A percentile compares a stretch with the other conserved stretches of the same genome.
Evolutionary conservation across 139 green algal species (phyloP).

Genomic region (Pleodorina starrii): DNA sequence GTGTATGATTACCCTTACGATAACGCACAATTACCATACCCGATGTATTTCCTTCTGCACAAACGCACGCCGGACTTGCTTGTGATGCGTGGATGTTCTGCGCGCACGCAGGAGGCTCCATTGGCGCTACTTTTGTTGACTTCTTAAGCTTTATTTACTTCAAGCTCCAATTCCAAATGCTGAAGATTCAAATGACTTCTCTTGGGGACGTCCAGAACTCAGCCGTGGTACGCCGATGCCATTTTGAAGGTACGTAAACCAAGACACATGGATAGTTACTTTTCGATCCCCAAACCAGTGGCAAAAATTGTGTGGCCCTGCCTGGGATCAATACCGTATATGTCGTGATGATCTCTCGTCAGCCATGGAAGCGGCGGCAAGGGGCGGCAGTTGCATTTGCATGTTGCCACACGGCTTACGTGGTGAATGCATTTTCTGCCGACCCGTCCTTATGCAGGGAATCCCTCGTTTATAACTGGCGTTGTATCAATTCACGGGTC

Average conservation of each 20-base stretch:
- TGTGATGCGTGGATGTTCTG: too few species aligned
- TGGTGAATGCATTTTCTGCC: too few species aligned
- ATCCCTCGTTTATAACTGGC: neutral
- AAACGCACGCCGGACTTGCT: neutral
- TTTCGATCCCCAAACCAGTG: too few species aligned
- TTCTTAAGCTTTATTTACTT: neutral
- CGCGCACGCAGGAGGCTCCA: neutral
- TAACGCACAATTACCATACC: neutral
- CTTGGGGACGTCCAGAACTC: neutral
- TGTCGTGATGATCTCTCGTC: too few species aligned
- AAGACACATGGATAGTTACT: neutral
- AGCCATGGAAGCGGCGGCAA: too few species aligned
- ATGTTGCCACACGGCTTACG: too few species aligned
- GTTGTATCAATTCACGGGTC: neutral
- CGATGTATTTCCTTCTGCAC: neutral
- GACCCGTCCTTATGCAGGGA: neutral
- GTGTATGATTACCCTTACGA: too few species aligned
- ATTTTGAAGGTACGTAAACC: slow-evolving; percentile 15
- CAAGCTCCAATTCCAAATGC: neutral
- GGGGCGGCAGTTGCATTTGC: too few species aligned
- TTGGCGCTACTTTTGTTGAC: neutral
- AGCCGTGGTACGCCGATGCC: neutral
- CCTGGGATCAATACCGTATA: too few species aligned
- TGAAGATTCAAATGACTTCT: slow-evolving; percentile 15
- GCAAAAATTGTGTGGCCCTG: too few species aligned